phyloP scores from a whole-genome alignment of 83 land plant species.

The Isoetes engelmannii region DNA sequence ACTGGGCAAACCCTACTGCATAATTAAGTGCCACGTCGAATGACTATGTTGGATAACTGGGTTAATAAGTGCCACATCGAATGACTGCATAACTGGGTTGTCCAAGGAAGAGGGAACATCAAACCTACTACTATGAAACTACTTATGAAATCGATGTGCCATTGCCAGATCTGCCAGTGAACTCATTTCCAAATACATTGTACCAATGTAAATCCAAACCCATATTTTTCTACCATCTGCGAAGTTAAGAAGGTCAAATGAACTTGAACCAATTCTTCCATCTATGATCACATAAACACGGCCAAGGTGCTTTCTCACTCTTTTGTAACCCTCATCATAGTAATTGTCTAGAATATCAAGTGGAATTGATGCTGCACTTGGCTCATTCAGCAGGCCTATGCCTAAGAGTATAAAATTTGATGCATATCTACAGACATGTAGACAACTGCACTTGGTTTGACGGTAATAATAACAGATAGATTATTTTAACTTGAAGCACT shows the following conservation, averaged over 20 bases:
- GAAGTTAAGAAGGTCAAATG: not conserved
- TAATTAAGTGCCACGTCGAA: no score
- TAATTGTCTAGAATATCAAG: not conserved
- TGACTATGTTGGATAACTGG: no score
- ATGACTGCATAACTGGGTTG: no score
- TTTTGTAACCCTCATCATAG: constrained; percentile 4
- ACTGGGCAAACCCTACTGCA: no score
- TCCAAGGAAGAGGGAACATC: no score
- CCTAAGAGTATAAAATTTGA: not conserved
- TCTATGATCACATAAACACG: not conserved
- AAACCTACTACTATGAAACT: no score
- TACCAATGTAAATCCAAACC: not conserved
- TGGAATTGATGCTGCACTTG: not conserved
- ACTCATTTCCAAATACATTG: not conserved
- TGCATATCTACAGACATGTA: constrained; percentile 3
- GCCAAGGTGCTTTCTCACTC: not conserved
- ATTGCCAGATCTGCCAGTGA: not conserved
- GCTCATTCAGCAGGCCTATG: constrained; percentile 6
- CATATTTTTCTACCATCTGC: not conserved
- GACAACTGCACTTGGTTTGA: not conserved
- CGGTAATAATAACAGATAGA: not conserved
- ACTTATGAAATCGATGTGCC: constrained; percentile 3
- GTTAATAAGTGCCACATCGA: no score
- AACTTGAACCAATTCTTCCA: not conserved
- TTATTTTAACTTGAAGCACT: not conserved